Base-by-base conservation (phyloP, 2,329 filamentous ascomycete genomes). In the Diaporthe citrichinensis region DNA sequence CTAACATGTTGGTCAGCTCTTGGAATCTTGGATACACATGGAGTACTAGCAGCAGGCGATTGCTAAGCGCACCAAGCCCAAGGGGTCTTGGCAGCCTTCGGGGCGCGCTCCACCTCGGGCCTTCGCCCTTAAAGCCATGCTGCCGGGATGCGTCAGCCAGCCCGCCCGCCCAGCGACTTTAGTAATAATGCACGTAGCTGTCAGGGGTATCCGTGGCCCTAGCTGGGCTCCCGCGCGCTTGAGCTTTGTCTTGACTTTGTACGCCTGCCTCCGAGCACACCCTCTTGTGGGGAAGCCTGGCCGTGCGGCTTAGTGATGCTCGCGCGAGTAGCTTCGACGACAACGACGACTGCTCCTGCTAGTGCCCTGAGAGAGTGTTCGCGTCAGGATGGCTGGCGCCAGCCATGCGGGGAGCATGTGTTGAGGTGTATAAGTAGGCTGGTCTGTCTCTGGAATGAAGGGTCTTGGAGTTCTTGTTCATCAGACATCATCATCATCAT, bases 401-500 rank as follows among this genome's bases (percentile, higher is more conserved):
- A 41, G 58, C 31, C n/a, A 51, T 53, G 31, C 31, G 34, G n/a
- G 34, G 14, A 55, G 49, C 9, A 10, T 2, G 49, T 41, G 65
- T 36, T 20, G 17, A 28, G 3, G 44, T 34, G 46, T 72, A 75
- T 75, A 72, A 75, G 57, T 41, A 72, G 57, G 14, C 25, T 12
- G 12, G 46, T 57, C 31, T 39, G 44, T 36, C 28, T n/a, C 67
- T 72, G 44, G 46, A 36, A 58, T 46, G 46, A 34, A 36, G 28
- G 71, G 25, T 59, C 57, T 58, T 46, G 67, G 61, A 59, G 36
- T 10, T 39, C 25, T 49, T 62, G 65, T 57, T 55, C 25, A 72
- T 65, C 73, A 58, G 55, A 72, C 73, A 74, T 46, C 61, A 39
- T 46, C 55, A 31, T 10, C 62, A 51, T 59, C 31, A 39, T 39